Base-by-base conservation (phyloP, 495 filamentous ascomycete species). In the Penicillium tannophilum region DNA sequence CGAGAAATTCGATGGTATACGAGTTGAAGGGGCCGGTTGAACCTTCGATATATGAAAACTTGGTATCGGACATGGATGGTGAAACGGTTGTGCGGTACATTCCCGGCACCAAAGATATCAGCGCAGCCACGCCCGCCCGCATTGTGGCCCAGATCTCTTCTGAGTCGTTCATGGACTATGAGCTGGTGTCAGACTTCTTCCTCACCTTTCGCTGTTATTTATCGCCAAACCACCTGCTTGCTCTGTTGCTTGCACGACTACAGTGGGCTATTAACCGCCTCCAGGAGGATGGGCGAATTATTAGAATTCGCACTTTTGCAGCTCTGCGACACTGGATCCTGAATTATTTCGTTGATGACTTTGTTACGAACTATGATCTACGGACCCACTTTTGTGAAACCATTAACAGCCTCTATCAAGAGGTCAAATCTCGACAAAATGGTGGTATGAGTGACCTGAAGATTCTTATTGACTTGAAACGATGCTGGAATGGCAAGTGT, bases 111-210 rank as follows among this genome's bases (percentile, higher is more conserved):
- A 86, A 88, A 41, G 84, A 90, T 54, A 93, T 98, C 28, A 87
- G 84, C 35, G 94, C 95, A 48, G 94, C 95, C 16, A 97, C 92
- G 0, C 92, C 93, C 2, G 89, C 92, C 9, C 87, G 95, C 12
- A 84, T 99, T 35, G 90, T 99, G 46, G 93, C 93, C n/a, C 91
- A 99, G 72, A 96, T 99, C 58, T 98, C 94, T 4, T 98, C 95
- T 17, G 90, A 93, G 19, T 89, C 85, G 49, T 97, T 98, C 70
- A 84, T 99, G 60, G 94, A 99, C 71, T 99, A 99, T 72, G 93
- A 98, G 68, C 83, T 99, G 6, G 82, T 99, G 1, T 97, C 95
- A 0, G 94, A 98, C 72, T 99, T 99, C 77, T 99, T 99, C 66
- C 85, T 98, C 39, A 98, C 95, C 1, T 98, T 89, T 63, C 91